Evolutionary conservation across 2,329 filamentous ascomycete genomes (phyloP), one percentile per base, ranked within the genome.

Genomic region (Arthrobotrys sinensis): DNA sequence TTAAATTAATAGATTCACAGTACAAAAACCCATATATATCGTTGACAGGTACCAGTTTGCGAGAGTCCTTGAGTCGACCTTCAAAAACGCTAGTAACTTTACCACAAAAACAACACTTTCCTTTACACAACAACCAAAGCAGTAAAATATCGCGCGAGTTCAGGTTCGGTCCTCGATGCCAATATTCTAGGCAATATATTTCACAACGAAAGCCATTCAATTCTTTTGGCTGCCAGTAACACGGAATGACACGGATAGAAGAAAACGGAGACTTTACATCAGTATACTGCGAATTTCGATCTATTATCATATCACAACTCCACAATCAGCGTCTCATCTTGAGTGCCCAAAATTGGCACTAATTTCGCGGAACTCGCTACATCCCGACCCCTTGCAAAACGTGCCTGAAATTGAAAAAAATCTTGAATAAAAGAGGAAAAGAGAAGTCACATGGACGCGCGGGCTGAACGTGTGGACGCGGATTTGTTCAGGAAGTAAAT

Each of bases 361-460:
- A 64, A 72, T 72, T 72, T 72, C 68, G 60, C 68, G 57, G 68
- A 46, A 64, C 68, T 64, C 57, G 48, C 57, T 72, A 57, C 46
- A 28, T 63, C 10, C 67, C 55, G 55, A 46, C 28, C 66, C 52
- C 19, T 8, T 5, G 43, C 32, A 63, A 71, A 72, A 64, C n/a
- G 46, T 72, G 68, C 68, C 68, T 72, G 68, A 72, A 72, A 21
- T 71, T 60, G 12, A 46, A 62, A 52, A 28, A 32, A 40, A 11
- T 12, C 4, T 38, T 32, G 2, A 46, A 70, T 19, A 21, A 70
- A 50, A 48, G 2, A 40, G 36, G 55, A 8, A 63, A 28, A 32
- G 8, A 10, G 28, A 19, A 46, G 24, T 72, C 68, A 65, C 68
- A 55, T 72, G 45, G 46, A 16, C 11, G 38, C 68, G 68, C n/a